Base-by-base conservation (phyloP, 495 filamentous ascomycete species). In the Cairneyella variabilis region DNA sequence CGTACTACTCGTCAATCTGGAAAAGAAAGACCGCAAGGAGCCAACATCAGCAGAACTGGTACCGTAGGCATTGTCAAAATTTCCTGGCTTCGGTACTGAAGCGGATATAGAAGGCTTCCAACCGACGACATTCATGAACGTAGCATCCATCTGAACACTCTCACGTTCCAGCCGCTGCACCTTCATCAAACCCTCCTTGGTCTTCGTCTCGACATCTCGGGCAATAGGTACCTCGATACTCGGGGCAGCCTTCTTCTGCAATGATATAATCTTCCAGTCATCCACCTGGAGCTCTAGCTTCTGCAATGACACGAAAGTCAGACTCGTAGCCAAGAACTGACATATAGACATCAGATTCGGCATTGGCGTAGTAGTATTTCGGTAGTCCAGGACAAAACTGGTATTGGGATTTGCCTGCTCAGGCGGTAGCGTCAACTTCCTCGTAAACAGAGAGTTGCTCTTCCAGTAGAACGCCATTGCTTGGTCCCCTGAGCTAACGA, bases 391-490 rank as follows among this genome's bases (percentile, higher is more conserved):
- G 20, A 96, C 80, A 62, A 99, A 99, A 41, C 86, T 86, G 3
- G 95, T 99, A 51, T 90, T 83, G 12, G 74, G 72, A 55, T 76
- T 81, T 6, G 63, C 73, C 42, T 90, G 74, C 7, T 75, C 74
- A 42, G 78, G 73, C 3, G 86, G 80, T 5, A 97, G 64, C 63
- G 84, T 83, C 27, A 89, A 70, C 46, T 85, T 82, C 60, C 90
- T 84, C 3, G 95, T 99, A 64, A 93, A 97, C 3, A 99, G 76
- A 6, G 88, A 87, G 67, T 97, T 95, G 16, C 84, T 88, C 66
- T 95, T 97, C 95, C 95, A 99, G 70, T 96, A 97, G 66, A 99
- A 99, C 10, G 92, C 92, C 88, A 99, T 95, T 20, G 89, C 91
- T 63, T 93, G 81, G 45, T 79, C 80, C 2, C 93, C 95, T 0